Percentiles rank a stretch among this genome's conserved stretches.
These are phyloP conservation scores for Symmetrospora coprosmae DNA, from an alignment of 768 basidiomycete genomes.

Conservation along the genomic window DNA sequence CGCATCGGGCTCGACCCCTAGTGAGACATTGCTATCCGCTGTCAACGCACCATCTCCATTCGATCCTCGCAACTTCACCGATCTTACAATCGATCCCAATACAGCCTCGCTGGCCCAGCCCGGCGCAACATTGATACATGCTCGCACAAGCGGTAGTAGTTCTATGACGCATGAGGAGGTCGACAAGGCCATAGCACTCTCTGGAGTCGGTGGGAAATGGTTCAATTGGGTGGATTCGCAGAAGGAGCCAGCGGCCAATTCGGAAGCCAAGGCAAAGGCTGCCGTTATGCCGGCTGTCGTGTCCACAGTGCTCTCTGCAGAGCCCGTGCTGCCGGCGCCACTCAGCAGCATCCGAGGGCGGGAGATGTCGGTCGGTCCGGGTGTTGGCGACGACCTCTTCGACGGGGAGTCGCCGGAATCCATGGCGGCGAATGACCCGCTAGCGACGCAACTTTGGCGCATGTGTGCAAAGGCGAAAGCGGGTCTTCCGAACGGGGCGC, in stretches of 20 bases:
- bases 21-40: conserved; percentile 1
- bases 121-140: neutral
- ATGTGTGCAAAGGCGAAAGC: conserved; percentile 85
- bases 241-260: neutral
- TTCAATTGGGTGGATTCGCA: conserved; percentile 11
- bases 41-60: neutral
- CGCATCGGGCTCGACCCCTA: neutral
- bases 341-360: too few relatives aligned
- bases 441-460: conserved; percentile 93
- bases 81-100: neutral
- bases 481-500: conserved; percentile 73
- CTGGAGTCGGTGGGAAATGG: conserved; percentile 15
- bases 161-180: too few relatives aligned
- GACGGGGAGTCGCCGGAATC: conserved; percentile 10
- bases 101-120: neutral
- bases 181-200: conserved; percentile 5
- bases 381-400: too few relatives aligned
- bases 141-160: too few relatives aligned
- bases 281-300: too few relatives aligned
- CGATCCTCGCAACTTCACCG: neutral
- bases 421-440: conserved; percentile 54
- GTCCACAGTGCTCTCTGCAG: too few relatives aligned
- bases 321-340: too few relatives aligned
- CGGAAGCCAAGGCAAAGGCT: neutral
- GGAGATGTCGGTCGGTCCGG: too few relatives aligned